phyloP scores from a whole-genome alignment of 2,329 filamentous ascomycete species.

The Penicillium janthinellum region DNA sequence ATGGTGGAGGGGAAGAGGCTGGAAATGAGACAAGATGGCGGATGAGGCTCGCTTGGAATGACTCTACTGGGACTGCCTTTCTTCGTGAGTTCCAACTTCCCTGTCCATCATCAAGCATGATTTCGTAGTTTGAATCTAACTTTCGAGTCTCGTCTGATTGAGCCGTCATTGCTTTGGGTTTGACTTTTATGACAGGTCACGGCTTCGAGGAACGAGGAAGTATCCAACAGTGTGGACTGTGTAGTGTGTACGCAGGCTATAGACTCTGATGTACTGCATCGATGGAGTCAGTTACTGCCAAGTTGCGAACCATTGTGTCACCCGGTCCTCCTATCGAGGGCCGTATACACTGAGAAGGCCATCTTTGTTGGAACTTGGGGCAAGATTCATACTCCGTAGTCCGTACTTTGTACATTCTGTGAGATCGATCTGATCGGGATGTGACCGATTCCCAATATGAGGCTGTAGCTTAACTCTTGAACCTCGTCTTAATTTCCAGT shows the following conservation, averaged over 20 bases:
- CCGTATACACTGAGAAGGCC: neutral
- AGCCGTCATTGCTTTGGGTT: neutral
- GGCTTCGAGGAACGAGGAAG: neutral
- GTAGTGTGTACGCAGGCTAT: too few species aligned
- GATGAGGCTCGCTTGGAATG: neutral
- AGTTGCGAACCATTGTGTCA: slow-evolving; percentile 15
- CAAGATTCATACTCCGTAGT: neutral
- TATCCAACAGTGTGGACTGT: too few species aligned
- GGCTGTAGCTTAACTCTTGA: too few species aligned
- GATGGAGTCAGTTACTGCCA: neutral
- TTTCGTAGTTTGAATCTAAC: too few species aligned
- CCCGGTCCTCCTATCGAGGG: neutral
- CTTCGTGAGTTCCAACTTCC: too few species aligned
- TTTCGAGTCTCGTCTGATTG: too few species aligned
- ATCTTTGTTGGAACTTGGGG: neutral
- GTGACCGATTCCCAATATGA: neutral
- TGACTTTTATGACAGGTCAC: slow-evolving; percentile 18
- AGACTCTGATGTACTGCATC: neutral
- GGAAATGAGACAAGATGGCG: neutral
- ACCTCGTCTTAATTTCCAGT: too few species aligned
- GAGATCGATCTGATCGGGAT: neutral
- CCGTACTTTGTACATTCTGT: neutral
- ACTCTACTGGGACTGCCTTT: neutral
- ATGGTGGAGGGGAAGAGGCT: neutral
- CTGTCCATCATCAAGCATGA: too few species aligned